These are phyloP conservation scores for Pythium aphanidermatum DNA, from an alignment of 352 stramenopile genomes.

Conservation along the genomic window DNA sequence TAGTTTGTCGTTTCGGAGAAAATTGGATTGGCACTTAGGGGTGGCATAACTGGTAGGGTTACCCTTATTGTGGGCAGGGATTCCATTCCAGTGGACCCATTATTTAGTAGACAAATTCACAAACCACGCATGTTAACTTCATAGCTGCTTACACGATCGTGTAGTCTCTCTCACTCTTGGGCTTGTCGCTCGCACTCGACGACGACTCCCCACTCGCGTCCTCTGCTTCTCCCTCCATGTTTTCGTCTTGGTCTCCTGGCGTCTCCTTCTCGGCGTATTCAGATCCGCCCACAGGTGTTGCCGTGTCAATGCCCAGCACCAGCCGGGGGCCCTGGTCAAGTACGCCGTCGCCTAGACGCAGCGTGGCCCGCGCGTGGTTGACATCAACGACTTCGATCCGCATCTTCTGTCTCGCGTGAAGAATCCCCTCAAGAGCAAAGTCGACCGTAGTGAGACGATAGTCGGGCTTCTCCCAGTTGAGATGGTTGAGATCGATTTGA, in stretches of 20 bases:
- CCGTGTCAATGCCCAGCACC: constrained; percentile 5
- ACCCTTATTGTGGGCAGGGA: too few species aligned
- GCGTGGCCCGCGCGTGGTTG: constrained; percentile 23
- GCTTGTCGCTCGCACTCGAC: too few species aligned
- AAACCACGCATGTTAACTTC: too few species aligned
- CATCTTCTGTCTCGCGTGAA: constrained; percentile 62
- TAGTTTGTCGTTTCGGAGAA: too few species aligned
- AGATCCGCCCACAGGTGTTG: constrained; percentile 2
- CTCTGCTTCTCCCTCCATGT: constrained; percentile 46
- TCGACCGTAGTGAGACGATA: constrained; percentile 54
- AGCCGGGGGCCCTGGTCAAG: not conserved
- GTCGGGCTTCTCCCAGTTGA: constrained; percentile 67
- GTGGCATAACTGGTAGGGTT: too few species aligned
- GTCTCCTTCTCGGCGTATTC: constrained; percentile 4
- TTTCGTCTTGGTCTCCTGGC: constrained; percentile 45
- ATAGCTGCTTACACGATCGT: too few species aligned
- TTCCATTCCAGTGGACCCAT: too few species aligned
- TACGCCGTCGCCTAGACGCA: not conserved
- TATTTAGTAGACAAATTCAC: too few species aligned
- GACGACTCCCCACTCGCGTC: too few species aligned
- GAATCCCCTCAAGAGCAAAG: constrained; percentile 56
- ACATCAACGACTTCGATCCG: constrained; percentile 57
- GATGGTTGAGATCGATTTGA: constrained; percentile 27
- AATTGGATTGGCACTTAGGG: too few species aligned
- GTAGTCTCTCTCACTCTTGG: too few species aligned